Conservation (phyloP, 768 basidiomycete species). For the Boletus tomentosulus region DNA sequence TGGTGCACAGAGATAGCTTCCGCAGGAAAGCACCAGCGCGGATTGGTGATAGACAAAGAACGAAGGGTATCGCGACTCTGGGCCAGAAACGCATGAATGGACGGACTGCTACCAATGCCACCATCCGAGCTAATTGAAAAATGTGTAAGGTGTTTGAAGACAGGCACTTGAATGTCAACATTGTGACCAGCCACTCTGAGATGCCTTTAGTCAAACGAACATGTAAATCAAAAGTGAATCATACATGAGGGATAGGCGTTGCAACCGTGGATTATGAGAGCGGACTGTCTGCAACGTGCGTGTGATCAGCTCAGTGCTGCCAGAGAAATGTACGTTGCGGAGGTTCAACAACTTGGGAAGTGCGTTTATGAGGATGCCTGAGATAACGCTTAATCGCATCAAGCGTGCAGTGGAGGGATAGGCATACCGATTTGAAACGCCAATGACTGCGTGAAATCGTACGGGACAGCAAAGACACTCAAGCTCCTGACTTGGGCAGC, state of each 20-base stretch:
- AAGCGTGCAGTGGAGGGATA: background rate
- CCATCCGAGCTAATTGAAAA: conserved; percentile 51
- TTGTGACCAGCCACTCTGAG: conserved; percentile 35
- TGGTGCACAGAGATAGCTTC: conserved; percentile 54
- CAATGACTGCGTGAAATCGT: conserved; percentile 46
- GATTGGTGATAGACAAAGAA: conserved; percentile 51
- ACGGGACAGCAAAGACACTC: conserved; percentile 51
- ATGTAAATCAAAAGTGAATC: conserved; percentile 6
- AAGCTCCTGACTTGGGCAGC: conserved; percentile 57
- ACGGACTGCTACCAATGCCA: conserved; percentile 29
- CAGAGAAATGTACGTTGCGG: conserved; percentile 56
- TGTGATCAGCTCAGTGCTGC: conserved; percentile 49
- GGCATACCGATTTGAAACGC: conserved; percentile 60
- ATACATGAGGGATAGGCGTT: conserved; percentile 55
- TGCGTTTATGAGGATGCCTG: conserved; percentile 68
- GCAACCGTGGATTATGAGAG: conserved; percentile 45
- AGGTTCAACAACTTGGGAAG: conserved; percentile 59
- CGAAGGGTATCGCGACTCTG: conserved; percentile 52
- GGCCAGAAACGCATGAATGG: conserved; percentile 44
- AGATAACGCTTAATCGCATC: background rate
- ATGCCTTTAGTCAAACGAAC: background rate
- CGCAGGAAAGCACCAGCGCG: conserved; percentile 53
- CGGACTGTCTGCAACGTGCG: conserved; percentile 53
- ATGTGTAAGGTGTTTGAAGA: conserved; percentile 55
- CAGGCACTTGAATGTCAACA: conserved; percentile 43